A percentile compares a stretch with the other conserved stretches of the same genome.
Evolutionary conservation across 2,329 filamentous ascomycete genomes (phyloP).

Genomic region (Fusarium odoratissimum): DNA sequence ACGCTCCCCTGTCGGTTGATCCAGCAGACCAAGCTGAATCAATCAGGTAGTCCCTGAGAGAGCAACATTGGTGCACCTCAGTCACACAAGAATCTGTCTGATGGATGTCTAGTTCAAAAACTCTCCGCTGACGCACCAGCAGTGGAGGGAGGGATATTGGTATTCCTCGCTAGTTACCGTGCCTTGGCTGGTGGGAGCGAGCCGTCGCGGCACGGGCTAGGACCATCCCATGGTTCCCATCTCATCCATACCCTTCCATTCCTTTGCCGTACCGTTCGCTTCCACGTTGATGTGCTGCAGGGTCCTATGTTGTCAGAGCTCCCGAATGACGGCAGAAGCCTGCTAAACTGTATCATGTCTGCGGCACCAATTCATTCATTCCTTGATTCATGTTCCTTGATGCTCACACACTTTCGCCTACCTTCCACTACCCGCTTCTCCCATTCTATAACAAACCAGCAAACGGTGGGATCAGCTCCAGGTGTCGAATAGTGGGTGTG

Average conservation of each 20-base stretch:
- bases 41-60: neutral
- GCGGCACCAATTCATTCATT: slow-evolving; percentile 8
- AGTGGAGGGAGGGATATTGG: slow-evolving; percentile 7
- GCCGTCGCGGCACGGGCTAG: slow-evolving; percentile 34
- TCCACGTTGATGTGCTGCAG: slow-evolving; percentile 37
- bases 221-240: slow-evolving; percentile 24
- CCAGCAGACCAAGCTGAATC: neutral
- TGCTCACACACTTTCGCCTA: neutral
- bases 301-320: slow-evolving; percentile 14
- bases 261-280: slow-evolving; percentile 21
- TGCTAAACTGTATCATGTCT: slow-evolving; percentile 3
- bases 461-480: slow-evolving; percentile 3
- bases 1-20: neutral
- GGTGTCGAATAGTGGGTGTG: neutral
- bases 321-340: slow-evolving; percentile 13
- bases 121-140: slow-evolving; percentile 30
- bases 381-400: slow-evolving; percentile 1
- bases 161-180: slow-evolving; percentile 21
- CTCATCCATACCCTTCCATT: slow-evolving; percentile 2
- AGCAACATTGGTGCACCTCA: neutral
- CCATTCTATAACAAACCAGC: neutral
- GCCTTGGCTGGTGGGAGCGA: slow-evolving; percentile 25
- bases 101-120: slow-evolving; percentile 8
- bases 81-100: slow-evolving; percentile 8
- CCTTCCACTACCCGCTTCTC: neutral